A percentile compares a stretch with the other conserved stretches of the same genome.
Conservation (phyloP, 805 yeast genomes). For the Saccharomycopsis malanga region DNA sequence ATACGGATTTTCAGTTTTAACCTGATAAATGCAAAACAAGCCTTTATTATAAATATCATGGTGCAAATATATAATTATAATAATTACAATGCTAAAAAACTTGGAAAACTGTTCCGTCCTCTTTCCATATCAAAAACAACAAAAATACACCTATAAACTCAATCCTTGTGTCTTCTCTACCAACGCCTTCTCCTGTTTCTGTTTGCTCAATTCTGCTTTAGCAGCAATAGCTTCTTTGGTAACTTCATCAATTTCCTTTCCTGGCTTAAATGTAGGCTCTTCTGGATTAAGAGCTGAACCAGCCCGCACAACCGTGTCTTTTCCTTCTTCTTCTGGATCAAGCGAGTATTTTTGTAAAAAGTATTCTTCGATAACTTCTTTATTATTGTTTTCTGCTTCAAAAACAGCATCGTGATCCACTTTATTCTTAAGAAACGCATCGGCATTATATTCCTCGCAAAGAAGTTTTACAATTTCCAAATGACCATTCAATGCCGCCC, state of each 20-base stretch:
- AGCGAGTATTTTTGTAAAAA: constrained; percentile 67
- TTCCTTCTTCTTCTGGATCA: constrained; percentile 46
- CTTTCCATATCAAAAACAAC: too few species aligned
- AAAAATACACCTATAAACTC: too few species aligned
- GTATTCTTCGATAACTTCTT: constrained; percentile 71
- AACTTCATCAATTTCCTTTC: constrained; percentile 44
- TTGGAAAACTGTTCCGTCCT: too few species aligned
- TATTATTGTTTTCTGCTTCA: constrained; percentile 79
- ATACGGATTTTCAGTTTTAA: too few species aligned
- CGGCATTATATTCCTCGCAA: constrained; percentile 70
- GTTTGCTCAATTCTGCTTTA: constrained; percentile 27
- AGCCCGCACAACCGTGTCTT: constrained; percentile 26
- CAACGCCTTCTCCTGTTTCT: constrained; percentile 12
- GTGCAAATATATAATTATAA: too few species aligned
- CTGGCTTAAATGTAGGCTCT: constrained; percentile 30
- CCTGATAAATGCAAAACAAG: too few species aligned
- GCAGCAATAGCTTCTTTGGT: constrained; percentile 40
- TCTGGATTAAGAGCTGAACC: constrained; percentile 23
- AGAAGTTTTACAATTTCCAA: constrained; percentile 59
- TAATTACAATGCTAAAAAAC: too few species aligned
- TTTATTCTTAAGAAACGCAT: constrained; percentile 69
- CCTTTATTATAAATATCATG: too few species aligned
- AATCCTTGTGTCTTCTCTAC: constrained; percentile 28
- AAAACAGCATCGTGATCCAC: constrained; percentile 77
- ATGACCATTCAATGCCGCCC: constrained; percentile 93